phyloP scores from a whole-genome alignment of 768 basidiomycete genomes.

The Auriculariales sp. region DNA sequence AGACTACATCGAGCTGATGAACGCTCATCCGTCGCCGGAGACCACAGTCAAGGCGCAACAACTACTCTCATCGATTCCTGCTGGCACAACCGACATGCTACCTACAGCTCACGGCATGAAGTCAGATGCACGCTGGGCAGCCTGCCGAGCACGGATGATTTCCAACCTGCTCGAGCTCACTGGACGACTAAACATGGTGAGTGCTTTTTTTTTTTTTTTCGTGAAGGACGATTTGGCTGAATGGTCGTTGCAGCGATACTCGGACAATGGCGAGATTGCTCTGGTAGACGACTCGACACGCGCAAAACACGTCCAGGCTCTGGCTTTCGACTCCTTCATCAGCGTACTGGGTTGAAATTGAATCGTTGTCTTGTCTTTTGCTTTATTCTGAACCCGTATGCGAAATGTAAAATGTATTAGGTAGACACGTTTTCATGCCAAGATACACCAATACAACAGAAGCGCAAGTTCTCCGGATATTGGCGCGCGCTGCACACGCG shows the following conservation, averaged over 20 bases:
- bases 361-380: too few species aligned
- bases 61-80: neutral
- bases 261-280: neutral
- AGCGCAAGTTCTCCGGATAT: too few species aligned
- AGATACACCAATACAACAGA: too few species aligned
- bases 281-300: neutral
- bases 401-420: too few species aligned
- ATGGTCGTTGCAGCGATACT: neutral
- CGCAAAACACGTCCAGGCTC: neutral
- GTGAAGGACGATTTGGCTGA: neutral
- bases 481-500: too few species aligned
- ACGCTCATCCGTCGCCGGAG: neutral
- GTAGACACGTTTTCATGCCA: too few species aligned
- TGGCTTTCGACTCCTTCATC: neutral
- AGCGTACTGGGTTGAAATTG: neutral
- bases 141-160: slow-evolving; percentile 4
- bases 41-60: neutral
- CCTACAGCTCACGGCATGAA: neutral
- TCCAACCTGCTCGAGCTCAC: slow-evolving; percentile 6
- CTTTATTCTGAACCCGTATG: too few species aligned
- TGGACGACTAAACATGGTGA: neutral
- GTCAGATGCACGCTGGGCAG: neutral
- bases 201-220: neutral
- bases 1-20: slow-evolving; percentile 31
- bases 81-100: neutral